Evolutionary conservation across 1,284 basidiomycete genomes (phyloP).

Genomic region (Paramarasmius palmivorus): DNA sequence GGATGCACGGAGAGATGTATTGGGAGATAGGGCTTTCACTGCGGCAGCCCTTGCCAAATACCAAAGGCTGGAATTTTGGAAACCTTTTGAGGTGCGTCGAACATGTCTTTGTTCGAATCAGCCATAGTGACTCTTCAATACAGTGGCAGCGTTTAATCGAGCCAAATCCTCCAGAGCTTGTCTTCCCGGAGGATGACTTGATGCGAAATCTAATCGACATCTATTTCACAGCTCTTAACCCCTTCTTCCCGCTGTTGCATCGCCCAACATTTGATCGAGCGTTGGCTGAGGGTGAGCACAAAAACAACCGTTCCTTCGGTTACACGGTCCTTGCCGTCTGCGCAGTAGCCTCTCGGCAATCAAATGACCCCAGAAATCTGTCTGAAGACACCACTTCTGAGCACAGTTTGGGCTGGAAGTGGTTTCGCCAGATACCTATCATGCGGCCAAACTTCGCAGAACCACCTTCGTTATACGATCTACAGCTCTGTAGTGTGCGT

Average conservation of each 20-base stretch:
- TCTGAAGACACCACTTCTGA: constrained; percentile 22
- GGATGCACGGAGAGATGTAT: constrained; percentile 10
- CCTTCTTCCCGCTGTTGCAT: constrained; percentile 44
- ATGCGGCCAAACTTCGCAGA: not conserved
- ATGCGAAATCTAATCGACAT: constrained; percentile 41
- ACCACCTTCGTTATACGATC: not conserved
- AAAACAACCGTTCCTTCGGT: constrained; percentile 40
- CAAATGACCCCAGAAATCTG: constrained; percentile 46
- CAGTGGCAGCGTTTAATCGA: constrained; percentile 7
- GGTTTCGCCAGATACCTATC: constrained; percentile 27
- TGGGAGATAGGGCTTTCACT: not conserved
- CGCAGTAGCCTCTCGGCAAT: constrained; percentile 46
- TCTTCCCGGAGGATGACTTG: constrained; percentile 37
- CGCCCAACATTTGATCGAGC: constrained; percentile 43
- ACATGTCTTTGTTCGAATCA: not conserved
- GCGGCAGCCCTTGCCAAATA: not conserved
- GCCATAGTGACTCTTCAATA: too few species aligned
- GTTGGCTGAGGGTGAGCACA: constrained; percentile 36
- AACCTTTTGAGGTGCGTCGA: constrained; percentile 8
- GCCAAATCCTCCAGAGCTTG: constrained; percentile 12
- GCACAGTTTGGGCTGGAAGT: constrained; percentile 52
- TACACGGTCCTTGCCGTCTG: constrained; percentile 47
- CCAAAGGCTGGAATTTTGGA: constrained; percentile 9
- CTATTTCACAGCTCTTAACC: constrained; percentile 43
- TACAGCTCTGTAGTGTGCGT: constrained; percentile 9